Evolutionary conservation across 441 rosid genomes (phyloP).

Genomic region (Adansonia gregorii): DNA sequence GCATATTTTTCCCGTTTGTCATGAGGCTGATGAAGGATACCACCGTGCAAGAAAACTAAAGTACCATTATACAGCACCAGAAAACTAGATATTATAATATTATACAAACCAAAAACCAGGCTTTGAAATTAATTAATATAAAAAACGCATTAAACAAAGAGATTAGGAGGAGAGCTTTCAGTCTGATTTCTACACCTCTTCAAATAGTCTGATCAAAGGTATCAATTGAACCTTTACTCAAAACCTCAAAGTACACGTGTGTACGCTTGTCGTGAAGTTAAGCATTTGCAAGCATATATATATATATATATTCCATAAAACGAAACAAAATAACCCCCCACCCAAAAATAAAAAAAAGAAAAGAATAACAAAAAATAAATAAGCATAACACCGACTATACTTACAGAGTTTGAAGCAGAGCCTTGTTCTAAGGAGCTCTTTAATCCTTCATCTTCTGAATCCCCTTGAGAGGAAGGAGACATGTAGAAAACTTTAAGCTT

Average conservation of each 20-base stretch:
- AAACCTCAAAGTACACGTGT: background rate
- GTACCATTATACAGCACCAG: background rate
- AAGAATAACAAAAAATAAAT: background rate
- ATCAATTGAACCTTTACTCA: background rate
- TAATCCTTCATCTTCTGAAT: conserved; percentile 52
- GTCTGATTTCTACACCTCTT: background rate
- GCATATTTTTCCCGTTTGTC: background rate
- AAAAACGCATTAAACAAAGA: background rate
- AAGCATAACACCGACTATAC: conserved; percentile 37
- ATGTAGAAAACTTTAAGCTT: conserved; percentile 84
- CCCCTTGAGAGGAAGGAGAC: conserved; percentile 56
- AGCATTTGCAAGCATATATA: background rate
- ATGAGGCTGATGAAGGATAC: background rate
- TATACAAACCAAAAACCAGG: conserved; percentile 13
- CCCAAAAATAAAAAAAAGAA: background rate
- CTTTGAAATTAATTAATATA: background rate
- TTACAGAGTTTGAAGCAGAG: conserved; percentile 66
- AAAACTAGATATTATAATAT: background rate
- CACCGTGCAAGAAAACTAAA: background rate
- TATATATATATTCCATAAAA: conserved; percentile 17
- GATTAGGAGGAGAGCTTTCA: background rate
- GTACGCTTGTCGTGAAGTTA: background rate
- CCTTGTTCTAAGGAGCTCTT: conserved; percentile 48
- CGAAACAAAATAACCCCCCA: background rate
- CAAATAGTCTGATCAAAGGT: background rate